phyloP scores from a whole-genome alignment of 306 rosid species.

The Rosa multiflora region DNA sequence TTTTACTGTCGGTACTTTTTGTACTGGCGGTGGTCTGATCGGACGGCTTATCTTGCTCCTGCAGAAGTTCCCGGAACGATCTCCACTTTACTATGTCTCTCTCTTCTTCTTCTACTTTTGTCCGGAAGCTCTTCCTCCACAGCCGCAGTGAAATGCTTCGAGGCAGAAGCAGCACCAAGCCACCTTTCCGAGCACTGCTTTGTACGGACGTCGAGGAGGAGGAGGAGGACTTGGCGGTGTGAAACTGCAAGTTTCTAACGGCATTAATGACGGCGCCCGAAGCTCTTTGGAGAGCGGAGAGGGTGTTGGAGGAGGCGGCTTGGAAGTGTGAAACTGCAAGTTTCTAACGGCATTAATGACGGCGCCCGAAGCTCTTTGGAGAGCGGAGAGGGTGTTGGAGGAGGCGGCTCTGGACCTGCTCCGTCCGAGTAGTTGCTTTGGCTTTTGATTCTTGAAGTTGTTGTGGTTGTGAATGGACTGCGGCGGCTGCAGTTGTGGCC shows the following conservation, averaged over 20 bases:
- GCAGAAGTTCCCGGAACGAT: slow-evolving; percentile 31
- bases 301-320: slow-evolving; percentile 22
- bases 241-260: slow-evolving; percentile 45
- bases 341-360: slow-evolving; percentile 53
- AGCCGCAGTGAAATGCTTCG: slow-evolving; percentile 58
- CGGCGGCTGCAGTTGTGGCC: background rate
- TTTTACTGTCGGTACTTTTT: slow-evolving; percentile 24
- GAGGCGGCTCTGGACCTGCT: slow-evolving; percentile 29
- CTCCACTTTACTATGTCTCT: slow-evolving; percentile 30
- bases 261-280: slow-evolving; percentile 54
- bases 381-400: slow-evolving; percentile 33
- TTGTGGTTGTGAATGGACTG: background rate
- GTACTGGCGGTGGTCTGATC: slow-evolving; percentile 23
- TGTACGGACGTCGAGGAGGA: background rate
- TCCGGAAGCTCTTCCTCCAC: slow-evolving; percentile 50
- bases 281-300: slow-evolving; percentile 54
- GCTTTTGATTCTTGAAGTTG: background rate
- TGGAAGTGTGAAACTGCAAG: slow-evolving; percentile 35
- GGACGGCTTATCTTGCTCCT: slow-evolving; percentile 25
- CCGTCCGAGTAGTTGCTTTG: slow-evolving; percentile 8
- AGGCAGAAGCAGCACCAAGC: slow-evolving; percentile 14
- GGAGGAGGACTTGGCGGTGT: slow-evolving; percentile 13
- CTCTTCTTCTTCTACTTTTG: slow-evolving; percentile 3
- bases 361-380: slow-evolving; percentile 58
- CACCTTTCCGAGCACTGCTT: slow-evolving; percentile 21